Evolutionary conservation across 2,329 filamentous ascomycete species (phyloP), one percentile per base, ranked within the genome.

Genomic region (Cordyceps militaris): DNA sequence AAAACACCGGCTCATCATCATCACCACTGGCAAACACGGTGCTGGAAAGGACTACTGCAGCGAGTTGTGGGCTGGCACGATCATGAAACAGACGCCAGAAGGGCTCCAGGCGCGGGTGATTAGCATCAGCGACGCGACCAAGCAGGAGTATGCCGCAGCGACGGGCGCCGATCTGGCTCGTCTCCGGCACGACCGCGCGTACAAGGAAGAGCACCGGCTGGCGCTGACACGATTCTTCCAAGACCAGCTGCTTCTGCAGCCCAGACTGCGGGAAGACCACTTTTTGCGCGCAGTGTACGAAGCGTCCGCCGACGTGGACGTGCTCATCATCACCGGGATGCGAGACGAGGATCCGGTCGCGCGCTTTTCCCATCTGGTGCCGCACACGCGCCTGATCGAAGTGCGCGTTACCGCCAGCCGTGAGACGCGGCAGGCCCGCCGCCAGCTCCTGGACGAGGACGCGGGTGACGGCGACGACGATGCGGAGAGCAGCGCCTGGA

Each of bases 11-110:
- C 72, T 85, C 48, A 75, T 86, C 60, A 65, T 86, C 63, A 76
- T 87, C 40, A 76, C 86, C 51, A 84, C 77, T 0, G 81, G 82
- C 1, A 68, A 79, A 58, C 78, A 70, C 66, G 66, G 80, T 54
- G 78, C 72, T 10, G 83, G 84, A 8, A 87, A 87, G 63, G 83
- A 86, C 70, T 79, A 80, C 64, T 84, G 79, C 63, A 82, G 82
- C 14, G 61, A 67, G 1, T 47, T 79, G 48, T 86, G 81, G 81
- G 75, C 65, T 46, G 74, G 75, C 0, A 49, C 69, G 0, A 70
- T 84, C 60, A 65, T 19, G 10, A 59, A 21, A 38, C 52, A 66
- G 56, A 61, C 55, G 47, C 58, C 78, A 23, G 11, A 11, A 16
- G n/a, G 13, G 16, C 10, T 38, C 11, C 23, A 4, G 14, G 74